Evolutionary conservation across 305 asterid genomes (phyloP), one percentile per base, ranked within the genome.

Genomic region (Fraxinus floribunda): DNA sequence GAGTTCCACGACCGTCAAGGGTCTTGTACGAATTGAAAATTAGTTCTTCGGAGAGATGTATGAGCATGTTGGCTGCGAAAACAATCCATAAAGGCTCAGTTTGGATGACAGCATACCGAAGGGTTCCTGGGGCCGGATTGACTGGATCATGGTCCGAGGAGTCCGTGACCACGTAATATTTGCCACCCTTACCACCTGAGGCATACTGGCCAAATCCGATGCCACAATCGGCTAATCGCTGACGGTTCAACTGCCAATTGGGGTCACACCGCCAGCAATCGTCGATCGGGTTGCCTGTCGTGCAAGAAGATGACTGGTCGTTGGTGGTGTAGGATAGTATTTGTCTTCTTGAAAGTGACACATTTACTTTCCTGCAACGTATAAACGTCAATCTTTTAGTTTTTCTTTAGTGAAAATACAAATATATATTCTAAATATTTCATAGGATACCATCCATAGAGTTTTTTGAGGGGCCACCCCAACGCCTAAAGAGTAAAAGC

Each of bases 221-320:
- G 77, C 83, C 91, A 49, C 99, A 96, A 79, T 96, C 98, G 52
- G 98, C 99, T 18, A 96, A 80, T 0, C 94, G 88, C 73, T 96
- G 99, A 52, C 98, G 98, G 90, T 94, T 91, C 10, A 90, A 87
- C 75, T 90, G 93, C 99, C 99, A 94, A 81, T 83, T 94, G 11
- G 91, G 82, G 92, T 95, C 97, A 84, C 99, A 95, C 2, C 99
- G 92, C 99, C 99, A 95, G 88, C 99, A 95, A 84, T 95, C 98
- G 85, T 94, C 98, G 8, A 94, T 90, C 1, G 99, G 98, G 88
- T 95, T 95, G 41, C 99, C 98, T 0, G 98, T 95, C 0, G 78
- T 81, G 89, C 99, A 94, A 24, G 57, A 60, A 77, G 91, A 66
- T 10, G 92, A 70, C 73, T 85, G 90, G 79, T 87, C 97, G 38